Evolutionary conservation across 192 early-diverging fungal species (phyloP).

Genomic region (Spizellomyces sp.): DNA sequence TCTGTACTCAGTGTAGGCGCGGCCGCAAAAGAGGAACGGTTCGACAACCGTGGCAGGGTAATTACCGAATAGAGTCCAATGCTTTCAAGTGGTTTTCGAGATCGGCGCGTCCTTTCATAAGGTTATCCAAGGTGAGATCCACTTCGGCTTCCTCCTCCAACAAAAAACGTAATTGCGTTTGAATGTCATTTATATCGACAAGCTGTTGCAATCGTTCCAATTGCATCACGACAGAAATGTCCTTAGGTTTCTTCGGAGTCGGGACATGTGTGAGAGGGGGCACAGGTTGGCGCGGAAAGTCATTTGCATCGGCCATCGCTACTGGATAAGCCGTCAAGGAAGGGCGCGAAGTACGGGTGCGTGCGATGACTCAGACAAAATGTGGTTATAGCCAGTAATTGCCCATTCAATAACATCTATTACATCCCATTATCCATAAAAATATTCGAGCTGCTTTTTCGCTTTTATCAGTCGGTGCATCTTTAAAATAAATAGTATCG

Average conservation of each 20-base stretch:
- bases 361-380: too few relatives aligned
- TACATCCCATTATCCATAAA: too few relatives aligned
- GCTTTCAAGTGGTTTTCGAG: constrained; percentile 55
- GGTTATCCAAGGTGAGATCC: constrained; percentile 58
- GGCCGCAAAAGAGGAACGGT: too few relatives aligned
- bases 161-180: constrained; percentile 58
- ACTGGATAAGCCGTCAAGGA: too few relatives aligned
- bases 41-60: too few relatives aligned
- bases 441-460: background rate
- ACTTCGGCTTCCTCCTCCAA: constrained; percentile 66
- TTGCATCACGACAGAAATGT: background rate
- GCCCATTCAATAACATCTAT: too few relatives aligned
- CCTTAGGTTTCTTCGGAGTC: too few relatives aligned
- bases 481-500: constrained; percentile 18
- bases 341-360: too few relatives aligned
- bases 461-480: background rate
- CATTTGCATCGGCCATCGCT: too few relatives aligned
- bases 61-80: constrained; percentile 56
- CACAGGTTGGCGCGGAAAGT: too few relatives aligned
- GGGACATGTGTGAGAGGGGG: too few relatives aligned
- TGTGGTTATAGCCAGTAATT: too few relatives aligned
- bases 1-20: background rate
- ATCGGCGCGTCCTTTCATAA: constrained; percentile 49
- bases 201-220: constrained; percentile 36
- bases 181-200: constrained; percentile 64